These are phyloP conservation scores for Hymenoscyphus scutula DNA, from an alignment of 2,329 filamentous ascomycete genomes.

Conservation along the genomic window DNA sequence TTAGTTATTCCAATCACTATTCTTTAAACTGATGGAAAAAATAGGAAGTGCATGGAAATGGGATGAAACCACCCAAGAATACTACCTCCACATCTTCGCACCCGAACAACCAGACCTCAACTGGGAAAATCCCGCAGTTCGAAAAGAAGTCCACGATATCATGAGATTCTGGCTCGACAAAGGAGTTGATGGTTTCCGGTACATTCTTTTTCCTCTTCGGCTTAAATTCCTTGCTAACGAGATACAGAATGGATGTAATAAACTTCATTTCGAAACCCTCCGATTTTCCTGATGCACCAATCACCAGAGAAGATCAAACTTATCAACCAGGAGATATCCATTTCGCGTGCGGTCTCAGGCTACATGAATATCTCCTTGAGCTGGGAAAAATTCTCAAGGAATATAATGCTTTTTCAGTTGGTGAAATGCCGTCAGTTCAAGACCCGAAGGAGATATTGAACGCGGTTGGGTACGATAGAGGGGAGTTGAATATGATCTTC, in stretches of 20 bases:
- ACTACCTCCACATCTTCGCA: constrained; percentile 62
- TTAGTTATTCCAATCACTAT: constrained; percentile 32
- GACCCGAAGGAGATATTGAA: constrained; percentile 49
- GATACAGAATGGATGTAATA: constrained; percentile 60
- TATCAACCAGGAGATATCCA: constrained; percentile 51
- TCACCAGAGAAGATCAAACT: constrained; percentile 42
- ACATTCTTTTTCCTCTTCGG: neutral
- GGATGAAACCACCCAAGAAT: constrained; percentile 50
- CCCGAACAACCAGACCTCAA: constrained; percentile 74
- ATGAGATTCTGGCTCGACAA: constrained; percentile 74
- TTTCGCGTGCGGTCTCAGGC: constrained; percentile 56
- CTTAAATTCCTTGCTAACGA: neutral
- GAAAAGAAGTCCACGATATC: constrained; percentile 65
- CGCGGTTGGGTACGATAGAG: constrained; percentile 53
- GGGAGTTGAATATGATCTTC: constrained; percentile 70
- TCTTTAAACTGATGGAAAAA: neutral
- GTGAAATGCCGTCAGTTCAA: constrained; percentile 46
- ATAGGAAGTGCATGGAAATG: constrained; percentile 50
- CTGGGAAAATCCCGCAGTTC: constrained; percentile 67
- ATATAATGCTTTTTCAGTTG: constrained; percentile 52
- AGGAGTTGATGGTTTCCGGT: constrained; percentile 52
- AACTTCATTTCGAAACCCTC: constrained; percentile 64
- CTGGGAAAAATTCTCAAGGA: constrained; percentile 46
- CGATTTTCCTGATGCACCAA: constrained; percentile 52
- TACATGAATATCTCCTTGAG: constrained; percentile 50